These are phyloP conservation scores for Zygosaccharomyces gambellarensis DNA, from an alignment of 805 yeast species.

Conservation along the genomic window DNA sequence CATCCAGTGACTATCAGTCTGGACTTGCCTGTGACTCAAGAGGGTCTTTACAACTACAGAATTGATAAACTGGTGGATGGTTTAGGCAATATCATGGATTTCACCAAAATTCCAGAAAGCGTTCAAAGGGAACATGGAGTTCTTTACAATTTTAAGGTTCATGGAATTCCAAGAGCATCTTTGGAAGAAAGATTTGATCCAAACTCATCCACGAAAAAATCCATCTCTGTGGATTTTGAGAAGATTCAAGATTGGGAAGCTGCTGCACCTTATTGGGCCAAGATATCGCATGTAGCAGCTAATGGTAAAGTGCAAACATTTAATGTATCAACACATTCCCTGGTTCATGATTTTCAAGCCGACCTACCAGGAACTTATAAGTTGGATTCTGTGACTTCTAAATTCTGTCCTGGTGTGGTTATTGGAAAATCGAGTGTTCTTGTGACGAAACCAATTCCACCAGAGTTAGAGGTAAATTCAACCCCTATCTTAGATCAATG, in stretches of 20 bases:
- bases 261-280: slow-evolving; percentile 36
- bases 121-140: slow-evolving; percentile 35
- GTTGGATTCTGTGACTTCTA: slow-evolving; percentile 50
- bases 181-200: slow-evolving; percentile 39
- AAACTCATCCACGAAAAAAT: slow-evolving; percentile 37
- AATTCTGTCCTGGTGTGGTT: slow-evolving; percentile 62
- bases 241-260: slow-evolving; percentile 20
- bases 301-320: slow-evolving; percentile 19
- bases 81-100: slow-evolving; percentile 54
- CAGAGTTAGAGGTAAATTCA: slow-evolving; percentile 40
- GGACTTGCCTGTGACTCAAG: slow-evolving; percentile 38
- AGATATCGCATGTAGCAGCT: slow-evolving; percentile 32
- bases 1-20: slow-evolving; percentile 42
- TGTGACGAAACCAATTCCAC: slow-evolving; percentile 56
- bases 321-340: slow-evolving; percentile 27
- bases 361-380: slow-evolving; percentile 63
- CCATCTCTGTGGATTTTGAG: slow-evolving; percentile 35
- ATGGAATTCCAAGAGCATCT: slow-evolving; percentile 50
- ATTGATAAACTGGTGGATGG: slow-evolving; percentile 61
- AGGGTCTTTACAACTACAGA: slow-evolving; percentile 54
- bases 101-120: slow-evolving; percentile 30
- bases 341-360: slow-evolving; percentile 36
- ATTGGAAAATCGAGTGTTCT: slow-evolving; percentile 49
- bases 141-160: slow-evolving; percentile 45
- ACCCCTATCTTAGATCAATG: slow-evolving; percentile 73